Evolutionary conservation across 305 asterid species (phyloP), one percentile per base, ranked within the genome.

Genomic region (Stenogyne calaminthoides): DNA sequence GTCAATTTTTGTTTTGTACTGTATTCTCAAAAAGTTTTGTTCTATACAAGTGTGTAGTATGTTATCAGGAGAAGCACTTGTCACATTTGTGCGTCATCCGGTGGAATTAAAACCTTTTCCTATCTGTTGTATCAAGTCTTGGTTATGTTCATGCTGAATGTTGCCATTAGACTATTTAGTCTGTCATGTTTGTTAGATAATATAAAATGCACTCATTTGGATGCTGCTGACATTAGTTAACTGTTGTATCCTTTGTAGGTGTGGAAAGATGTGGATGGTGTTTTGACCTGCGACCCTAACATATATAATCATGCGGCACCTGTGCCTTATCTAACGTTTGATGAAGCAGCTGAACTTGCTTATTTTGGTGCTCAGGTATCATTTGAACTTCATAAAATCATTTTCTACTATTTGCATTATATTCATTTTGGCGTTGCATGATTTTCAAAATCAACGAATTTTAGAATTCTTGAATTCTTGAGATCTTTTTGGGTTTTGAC

Each of bases 211-310:
- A 46, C 49, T 60, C 9, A 15, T 49, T 49, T 19, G 60, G 64
- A 47, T 73, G 74, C 40, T 59, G 16, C 34, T 75, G 57, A 56
- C 78, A 39, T 71, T 34, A 37, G 72, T n/a, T 59, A 22, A 72
- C 58, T 67, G 20, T 52, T 75, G 56, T 59, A 51, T 61, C 61
- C 67, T 56, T 80, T 64, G 67, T 85, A 94, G 98, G 97, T 94
- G 18, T 94, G 99, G 99, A 94, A 94, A 81, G 99, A 94, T 76
- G 99, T 94, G 71, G 99, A 92, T 78, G 99, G 99, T 73, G 99
- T 94, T 77, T 81, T 94, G 84, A 90, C 99, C 44, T 92, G 99
- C 79, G 99, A 94, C 80, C 99, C 99, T 63, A 89, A 85, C 78
- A 88, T 94, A 67, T 74, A 88, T 76, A 82, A 84, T 69, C 72